phyloP scores from a whole-genome alignment of 441 rosid genomes.

The Macaranga tanarius region DNA sequence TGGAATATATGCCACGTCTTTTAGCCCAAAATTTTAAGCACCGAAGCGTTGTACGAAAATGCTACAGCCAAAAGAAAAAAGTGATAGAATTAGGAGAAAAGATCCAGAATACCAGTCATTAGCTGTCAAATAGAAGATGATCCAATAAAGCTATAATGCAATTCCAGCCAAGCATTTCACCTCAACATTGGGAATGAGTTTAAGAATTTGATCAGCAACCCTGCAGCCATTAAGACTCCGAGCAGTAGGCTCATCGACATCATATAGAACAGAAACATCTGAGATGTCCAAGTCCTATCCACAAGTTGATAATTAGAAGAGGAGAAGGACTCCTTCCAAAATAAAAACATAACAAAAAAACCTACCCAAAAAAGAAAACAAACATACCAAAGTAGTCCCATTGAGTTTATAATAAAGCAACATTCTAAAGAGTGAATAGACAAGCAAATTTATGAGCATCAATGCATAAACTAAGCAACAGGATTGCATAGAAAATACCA shows the following conservation, averaged over 20 bases:
- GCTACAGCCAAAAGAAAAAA: conserved; percentile 31
- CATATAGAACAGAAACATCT: conserved; percentile 42
- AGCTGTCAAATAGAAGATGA: neutral
- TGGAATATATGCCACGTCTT: conserved; percentile 70
- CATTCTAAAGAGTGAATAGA: neutral
- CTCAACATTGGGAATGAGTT: conserved; percentile 67
- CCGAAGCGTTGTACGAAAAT: conserved; percentile 56
- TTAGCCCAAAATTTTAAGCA: conserved; percentile 73
- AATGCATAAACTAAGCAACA: neutral
- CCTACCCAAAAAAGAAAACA: neutral
- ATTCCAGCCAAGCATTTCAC: conserved; percentile 27
- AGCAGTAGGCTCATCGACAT: conserved; percentile 62
- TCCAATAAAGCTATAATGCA: neutral
- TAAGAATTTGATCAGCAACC: conserved; percentile 70
- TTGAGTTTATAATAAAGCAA: neutral
- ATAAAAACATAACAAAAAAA: neutral
- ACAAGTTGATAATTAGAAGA: conserved; percentile 3
- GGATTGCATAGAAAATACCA: neutral
- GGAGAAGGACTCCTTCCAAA: neutral
- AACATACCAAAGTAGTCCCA: neutral
- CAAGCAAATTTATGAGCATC: neutral
- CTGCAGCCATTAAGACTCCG: conserved; percentile 78
- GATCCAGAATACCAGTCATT: conserved; percentile 5
- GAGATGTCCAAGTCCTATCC: conserved; percentile 65
- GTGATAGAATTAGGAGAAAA: conserved; percentile 5